Conservation (phyloP, 2,329 filamentous ascomycete genomes). For the Biscogniauxia mediterranea region DNA sequence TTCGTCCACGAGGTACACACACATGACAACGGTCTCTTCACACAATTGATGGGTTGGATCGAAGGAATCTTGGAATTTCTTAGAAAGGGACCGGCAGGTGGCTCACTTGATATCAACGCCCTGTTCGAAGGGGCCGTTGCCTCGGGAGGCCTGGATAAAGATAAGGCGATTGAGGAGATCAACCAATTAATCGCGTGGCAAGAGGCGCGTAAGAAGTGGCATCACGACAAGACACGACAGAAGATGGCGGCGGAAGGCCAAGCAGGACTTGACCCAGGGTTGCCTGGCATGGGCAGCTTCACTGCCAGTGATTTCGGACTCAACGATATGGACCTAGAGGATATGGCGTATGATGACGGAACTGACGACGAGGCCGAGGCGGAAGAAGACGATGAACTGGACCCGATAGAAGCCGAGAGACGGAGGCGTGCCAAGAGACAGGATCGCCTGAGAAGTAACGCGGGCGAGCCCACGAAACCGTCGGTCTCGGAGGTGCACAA, state of each 20-base stretch:
- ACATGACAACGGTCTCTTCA: constrained; percentile 95
- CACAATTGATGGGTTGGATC: constrained; percentile 94
- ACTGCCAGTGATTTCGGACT: constrained; percentile 85
- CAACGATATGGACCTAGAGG: constrained; percentile 80
- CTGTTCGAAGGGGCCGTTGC: constrained; percentile 79
- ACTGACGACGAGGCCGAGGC: constrained; percentile 64
- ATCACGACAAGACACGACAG: constrained; percentile 93
- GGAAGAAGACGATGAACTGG: constrained; percentile 74
- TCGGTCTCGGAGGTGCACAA: constrained; percentile 76
- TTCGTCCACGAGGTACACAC: constrained; percentile 98
- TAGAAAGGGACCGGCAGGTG: constrained; percentile 78
- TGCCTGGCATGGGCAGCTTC: constrained; percentile 59
- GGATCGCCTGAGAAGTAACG: constrained; percentile 74
- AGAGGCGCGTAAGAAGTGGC: constrained; percentile 94
- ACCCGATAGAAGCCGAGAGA: constrained; percentile 85
- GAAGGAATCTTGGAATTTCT: constrained; percentile 94
- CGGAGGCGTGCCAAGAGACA: constrained; percentile 73
- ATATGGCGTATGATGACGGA: constrained; percentile 77
- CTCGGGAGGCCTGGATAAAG: constrained; percentile 65
- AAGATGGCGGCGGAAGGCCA: constrained; percentile 92
- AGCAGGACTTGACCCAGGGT: constrained; percentile 45
- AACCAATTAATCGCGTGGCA: constrained; percentile 89
- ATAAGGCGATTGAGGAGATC: constrained; percentile 74
- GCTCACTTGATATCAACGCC: constrained; percentile 90
- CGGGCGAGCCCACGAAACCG: constrained; percentile 83